Evolutionary conservation across 305 asterid genomes (phyloP), one percentile per base, ranked within the genome.

Genomic region (Salvia sclarea): DNA sequence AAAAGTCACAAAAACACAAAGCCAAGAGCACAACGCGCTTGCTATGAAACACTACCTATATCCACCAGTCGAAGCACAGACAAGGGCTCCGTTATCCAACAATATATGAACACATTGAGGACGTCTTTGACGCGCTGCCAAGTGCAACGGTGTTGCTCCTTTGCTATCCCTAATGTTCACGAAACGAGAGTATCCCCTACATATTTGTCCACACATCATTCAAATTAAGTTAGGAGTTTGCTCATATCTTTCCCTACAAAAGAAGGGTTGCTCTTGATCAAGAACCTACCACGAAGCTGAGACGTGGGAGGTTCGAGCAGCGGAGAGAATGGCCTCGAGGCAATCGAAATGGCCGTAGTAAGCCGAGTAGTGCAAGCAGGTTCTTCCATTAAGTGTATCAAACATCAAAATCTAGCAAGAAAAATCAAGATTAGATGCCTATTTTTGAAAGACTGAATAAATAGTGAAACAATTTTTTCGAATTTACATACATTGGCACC

Each of bases 291-390:
- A 94, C 44, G 99, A 91, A 77, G 81, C 81, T 8, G 99, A 80
- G 58, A 94, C 83, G 20, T 82, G 95, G 64, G 96, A 82, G 63
- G 88, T 79, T 3, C 85, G 85, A 31, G 99, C 99, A 3, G 88
- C 80, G 1, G 86, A 69, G 40, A 94, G 96, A 81, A 94, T 88
- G 49, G 75, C 75, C 54, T 85, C 82, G 16, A 94, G 92, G 82
- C 96, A 94, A 75, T 85, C 95, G 1, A 80, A 80, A 76, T 89
- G 94, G 64, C 99, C 99, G 54, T 87, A 91, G 74, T 91, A 94
- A 17, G 99, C 97, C 11, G 98, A 96, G 82, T 91, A 91, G 79
- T 94, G 99, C 87, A 91, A 84, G 72, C 99, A 94, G 6, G 99
- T 94, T 80, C 98, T 86, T 69, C 96, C 92, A 78, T 85, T 83